A percentile compares a stretch with the other conserved stretches of the same genome.
Conservation (phyloP, 345 rosid species). For the Lepidium africanum region DNA sequence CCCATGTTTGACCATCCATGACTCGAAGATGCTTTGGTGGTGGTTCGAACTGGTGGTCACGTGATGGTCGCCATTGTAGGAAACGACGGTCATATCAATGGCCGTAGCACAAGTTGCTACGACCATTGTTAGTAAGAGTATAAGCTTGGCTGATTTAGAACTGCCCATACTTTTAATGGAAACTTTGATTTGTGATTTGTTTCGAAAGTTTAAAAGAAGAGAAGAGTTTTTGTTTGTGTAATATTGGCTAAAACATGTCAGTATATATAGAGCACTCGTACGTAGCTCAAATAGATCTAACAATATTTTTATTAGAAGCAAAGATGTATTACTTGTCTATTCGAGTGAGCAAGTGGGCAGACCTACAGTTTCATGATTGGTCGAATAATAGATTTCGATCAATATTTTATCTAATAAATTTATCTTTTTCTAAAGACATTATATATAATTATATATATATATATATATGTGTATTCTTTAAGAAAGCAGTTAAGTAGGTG, state of each 20-base stretch:
- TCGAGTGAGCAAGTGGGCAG: not conserved
- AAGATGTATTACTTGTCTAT: not conserved
- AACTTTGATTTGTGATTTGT: not conserved
- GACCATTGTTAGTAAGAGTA: slow-evolving; percentile 10
- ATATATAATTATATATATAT: no score
- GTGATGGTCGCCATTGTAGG: slow-evolving; percentile 24
- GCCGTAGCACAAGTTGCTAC: slow-evolving; percentile 23
- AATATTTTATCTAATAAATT: no score
- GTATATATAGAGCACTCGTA: not conserved
- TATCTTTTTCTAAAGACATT: no score
- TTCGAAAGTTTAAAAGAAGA: not conserved
- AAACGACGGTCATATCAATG: slow-evolving; percentile 54
- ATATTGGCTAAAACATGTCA: not conserved
- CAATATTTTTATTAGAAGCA: not conserved
- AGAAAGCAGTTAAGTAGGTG: no score
- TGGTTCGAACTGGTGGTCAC: not conserved
- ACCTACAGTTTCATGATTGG: not conserved
- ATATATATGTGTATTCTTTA: no score
- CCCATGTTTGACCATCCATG: slow-evolving; percentile 48
- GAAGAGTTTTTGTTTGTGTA: not conserved
- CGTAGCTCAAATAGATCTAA: no score
- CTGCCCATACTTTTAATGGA: not conserved
- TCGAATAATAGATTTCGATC: not conserved
- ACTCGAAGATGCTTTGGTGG: slow-evolving; percentile 26
- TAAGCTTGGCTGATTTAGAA: not conserved